These are phyloP conservation scores for Pseudopediastrum boryanum DNA, from an alignment of 139 green algal genomes.

Conservation along the genomic window DNA sequence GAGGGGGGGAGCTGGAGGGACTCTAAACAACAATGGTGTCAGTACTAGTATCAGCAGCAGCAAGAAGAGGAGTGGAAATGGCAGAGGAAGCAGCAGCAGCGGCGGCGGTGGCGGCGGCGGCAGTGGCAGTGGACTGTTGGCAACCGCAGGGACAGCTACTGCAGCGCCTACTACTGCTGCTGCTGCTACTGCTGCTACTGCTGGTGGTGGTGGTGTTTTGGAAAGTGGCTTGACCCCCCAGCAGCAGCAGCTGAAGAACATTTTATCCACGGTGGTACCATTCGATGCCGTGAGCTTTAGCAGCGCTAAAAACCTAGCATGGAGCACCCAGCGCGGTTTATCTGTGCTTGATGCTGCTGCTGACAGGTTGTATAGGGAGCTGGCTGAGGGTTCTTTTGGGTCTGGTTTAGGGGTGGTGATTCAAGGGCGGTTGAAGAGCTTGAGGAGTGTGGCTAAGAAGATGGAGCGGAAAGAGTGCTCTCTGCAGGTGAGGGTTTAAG, in stretches of 20 bases:
- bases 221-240: conserved; percentile 49
- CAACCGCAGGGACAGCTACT: neutral
- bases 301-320: conserved; percentile 47
- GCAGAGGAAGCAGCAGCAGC: conserved; percentile 24
- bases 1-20: neutral
- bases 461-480: conserved; percentile 85
- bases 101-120: conserved; percentile 2
- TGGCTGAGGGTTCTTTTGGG: conserved; percentile 41
- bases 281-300: conserved; percentile 86
- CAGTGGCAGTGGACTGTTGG: neutral
- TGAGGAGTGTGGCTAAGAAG: conserved; percentile 88
- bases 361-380: conserved; percentile 49
- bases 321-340: conserved; percentile 49
- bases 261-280: conserved; percentile 77
- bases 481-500: conserved; percentile 76
- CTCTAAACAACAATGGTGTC: neutral
- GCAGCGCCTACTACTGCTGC: neutral
- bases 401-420: conserved; percentile 15
- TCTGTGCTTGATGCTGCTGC: conserved; percentile 62
- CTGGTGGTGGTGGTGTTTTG: no score
- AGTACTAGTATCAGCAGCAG: conserved; percentile 14
- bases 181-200: neutral
- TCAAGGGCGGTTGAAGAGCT: conserved; percentile 88
- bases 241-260: conserved; percentile 62
- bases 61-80: neutral